Evolutionary conservation across 176 grass and related monocot genomes (phyloP).

Genomic region (Raddia distichophylla): DNA sequence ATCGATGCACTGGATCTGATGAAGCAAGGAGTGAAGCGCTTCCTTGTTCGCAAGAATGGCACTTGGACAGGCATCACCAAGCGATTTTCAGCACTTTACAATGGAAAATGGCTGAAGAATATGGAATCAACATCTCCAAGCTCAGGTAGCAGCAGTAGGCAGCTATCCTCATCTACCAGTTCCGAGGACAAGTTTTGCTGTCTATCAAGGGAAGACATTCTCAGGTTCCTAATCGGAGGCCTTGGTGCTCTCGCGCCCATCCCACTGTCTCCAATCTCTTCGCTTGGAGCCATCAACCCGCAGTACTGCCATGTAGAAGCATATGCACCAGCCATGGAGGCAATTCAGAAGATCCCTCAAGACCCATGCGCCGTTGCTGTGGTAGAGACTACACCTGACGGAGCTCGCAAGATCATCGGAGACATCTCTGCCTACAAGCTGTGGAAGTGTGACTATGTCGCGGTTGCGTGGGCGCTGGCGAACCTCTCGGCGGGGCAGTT

Average conservation of each 20-base stretch:
- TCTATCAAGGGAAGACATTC: slow-evolving; percentile 87
- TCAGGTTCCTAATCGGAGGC: slow-evolving; percentile 90
- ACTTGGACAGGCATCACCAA: slow-evolving; percentile 81
- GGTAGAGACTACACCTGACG: slow-evolving; percentile 56
- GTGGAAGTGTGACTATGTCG: slow-evolving; percentile 89
- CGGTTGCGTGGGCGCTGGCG: slow-evolving; percentile 76
- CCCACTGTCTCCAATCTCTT: slow-evolving; percentile 77
- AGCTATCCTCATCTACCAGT: slow-evolving; percentile 29
- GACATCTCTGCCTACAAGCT: slow-evolving; percentile 94
- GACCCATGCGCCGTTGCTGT: slow-evolving; percentile 82
- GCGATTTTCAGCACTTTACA: slow-evolving; percentile 83
- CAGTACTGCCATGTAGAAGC: slow-evolving; percentile 60
- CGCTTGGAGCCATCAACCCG: slow-evolving; percentile 68
- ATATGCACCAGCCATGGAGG: slow-evolving; percentile 66
- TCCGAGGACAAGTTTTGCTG: slow-evolving; percentile 70
- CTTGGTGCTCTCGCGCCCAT: slow-evolving; percentile 86
- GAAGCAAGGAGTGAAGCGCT: slow-evolving; percentile 85
- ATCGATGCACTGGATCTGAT: slow-evolving; percentile 93
- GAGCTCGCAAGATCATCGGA: slow-evolving; percentile 74
- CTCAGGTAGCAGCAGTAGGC: slow-evolving; percentile 40
- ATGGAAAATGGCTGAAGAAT: slow-evolving; percentile 90
- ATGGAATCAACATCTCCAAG: slow-evolving; percentile 52
- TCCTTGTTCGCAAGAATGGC: slow-evolving; percentile 87
- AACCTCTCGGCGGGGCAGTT: slow-evolving; percentile 88
- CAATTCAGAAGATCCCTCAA: slow-evolving; percentile 61